Evolutionary conservation across 805 yeast species (phyloP).

Genomic region (baker's yeast (Saccharomyces cerevisiae)): DNA sequence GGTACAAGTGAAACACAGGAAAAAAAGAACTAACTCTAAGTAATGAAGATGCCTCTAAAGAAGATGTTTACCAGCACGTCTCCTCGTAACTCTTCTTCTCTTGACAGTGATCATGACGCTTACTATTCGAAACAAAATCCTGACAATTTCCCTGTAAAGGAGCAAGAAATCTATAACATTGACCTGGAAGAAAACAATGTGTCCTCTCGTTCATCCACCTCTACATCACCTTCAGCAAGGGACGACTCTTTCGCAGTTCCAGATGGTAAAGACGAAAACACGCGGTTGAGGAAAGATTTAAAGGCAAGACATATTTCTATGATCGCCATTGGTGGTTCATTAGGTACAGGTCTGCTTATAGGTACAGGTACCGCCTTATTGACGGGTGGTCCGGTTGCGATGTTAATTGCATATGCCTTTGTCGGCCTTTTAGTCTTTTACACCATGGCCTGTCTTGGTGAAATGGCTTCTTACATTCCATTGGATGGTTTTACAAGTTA

Average conservation of each 20-base stretch:
- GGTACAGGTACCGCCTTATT: slow-evolving; percentile 66
- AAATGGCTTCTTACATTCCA: slow-evolving; percentile 60
- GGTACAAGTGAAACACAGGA: not conserved
- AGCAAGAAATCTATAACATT: not conserved
- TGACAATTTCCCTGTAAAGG: not conserved
- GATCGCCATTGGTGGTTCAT: slow-evolving; percentile 78
- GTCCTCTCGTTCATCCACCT: not conserved
- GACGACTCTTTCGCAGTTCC: not conserved
- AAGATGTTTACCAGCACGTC: not conserved
- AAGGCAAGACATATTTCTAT: slow-evolving; percentile 56
- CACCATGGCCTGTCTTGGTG: slow-evolving; percentile 63
- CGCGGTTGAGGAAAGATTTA: slow-evolving; percentile 21
- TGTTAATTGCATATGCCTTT: slow-evolving; percentile 53
- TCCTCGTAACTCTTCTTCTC: not conserved
- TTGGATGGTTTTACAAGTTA: slow-evolving; percentile 61
- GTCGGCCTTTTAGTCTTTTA: slow-evolving; percentile 66
- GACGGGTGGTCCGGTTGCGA: slow-evolving; percentile 56
- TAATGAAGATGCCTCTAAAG: not conserved
- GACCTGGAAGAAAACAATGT: not conserved
- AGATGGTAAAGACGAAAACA: slow-evolving; percentile 13
- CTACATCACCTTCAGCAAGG: not conserved
- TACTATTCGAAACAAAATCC: not conserved
- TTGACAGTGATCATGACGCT: not conserved
- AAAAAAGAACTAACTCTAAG: not conserved
- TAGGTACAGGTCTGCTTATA: slow-evolving; percentile 73